Base-by-base conservation (phyloP, 2,329 filamentous ascomycete genomes). In the Teratosphaeriaceae sp. region DNA sequence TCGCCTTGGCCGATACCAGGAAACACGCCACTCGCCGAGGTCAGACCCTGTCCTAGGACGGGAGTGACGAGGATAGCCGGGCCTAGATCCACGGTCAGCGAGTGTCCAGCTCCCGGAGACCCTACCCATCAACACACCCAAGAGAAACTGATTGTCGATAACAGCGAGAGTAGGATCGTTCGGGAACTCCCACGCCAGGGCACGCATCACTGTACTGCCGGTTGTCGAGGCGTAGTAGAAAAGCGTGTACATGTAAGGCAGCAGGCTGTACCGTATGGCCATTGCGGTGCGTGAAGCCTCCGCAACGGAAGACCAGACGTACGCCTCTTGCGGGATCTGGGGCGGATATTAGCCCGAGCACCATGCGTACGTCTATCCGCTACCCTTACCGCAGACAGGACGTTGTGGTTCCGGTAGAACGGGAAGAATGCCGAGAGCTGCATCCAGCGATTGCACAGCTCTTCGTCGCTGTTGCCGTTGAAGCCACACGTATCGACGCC, bases 241-340 rank as follows among this genome's bases (percentile, higher is more conserved):
- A 1, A 84, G 71, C 0, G 84, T 88, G 65, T 89, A 89, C 49
- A 88, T 74, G 64, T 88, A 88, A 0, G 83, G 83, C 1, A 89
- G 69, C 1, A 89, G 68, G 13, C 74, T 65, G 59, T 87, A 88
- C 20, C 85, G 78, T 49, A 87, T 82, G 3, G 70, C 63, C 77
- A 88, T 88, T 1, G 82, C 84, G 0, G 63, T 67, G 48, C 75
- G 76, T n/a, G 75, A 72, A 0, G 84, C 82, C 3, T 79, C 73
- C 2, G 75, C 74, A 1, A 88, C 84, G 1, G 73, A 74, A 2
- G 68, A 67, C 84, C 84, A 88, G 13, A 74, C 60, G 56, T 85
- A 89, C 0, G 84, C 82, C 62, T 89, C 85, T 58, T 89, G 85
- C 0, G 75, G 59, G 20, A 23, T 15, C 15, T 21, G 6, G 3